Percentiles rank a stretch among this genome's conserved stretches.
phyloP scores from a whole-genome alignment of 106 monocot species.

The Dendrobium catenatum region DNA sequence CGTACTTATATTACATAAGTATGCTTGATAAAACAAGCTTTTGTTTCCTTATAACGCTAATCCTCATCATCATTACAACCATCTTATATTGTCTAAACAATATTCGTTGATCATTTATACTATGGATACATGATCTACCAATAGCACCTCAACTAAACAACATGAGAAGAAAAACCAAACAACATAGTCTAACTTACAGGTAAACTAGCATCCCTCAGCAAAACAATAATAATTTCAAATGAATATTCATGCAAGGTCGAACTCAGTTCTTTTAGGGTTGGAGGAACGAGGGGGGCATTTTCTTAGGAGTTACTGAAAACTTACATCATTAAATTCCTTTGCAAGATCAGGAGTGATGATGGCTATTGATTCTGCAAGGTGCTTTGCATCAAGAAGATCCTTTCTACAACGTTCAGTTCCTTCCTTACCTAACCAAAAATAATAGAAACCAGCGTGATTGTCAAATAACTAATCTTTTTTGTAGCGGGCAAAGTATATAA shows the following conservation, averaged over 20 bases:
- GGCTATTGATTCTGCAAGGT: slow-evolving; percentile 72
- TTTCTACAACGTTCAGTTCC: slow-evolving; percentile 44
- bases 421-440: slow-evolving; percentile 38
- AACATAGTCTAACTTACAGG: background rate
- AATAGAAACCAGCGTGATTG: slow-evolving; percentile 3
- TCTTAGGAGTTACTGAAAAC: background rate
- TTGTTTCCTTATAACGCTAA: too few relatives aligned
- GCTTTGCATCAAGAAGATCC: slow-evolving; percentile 61
- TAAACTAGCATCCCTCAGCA: background rate
- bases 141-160: background rate
- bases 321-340: slow-evolving; percentile 64
- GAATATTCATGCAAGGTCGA: background rate
- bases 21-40: too few relatives aligned
- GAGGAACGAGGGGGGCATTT: background rate
- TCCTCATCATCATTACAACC: too few relatives aligned
- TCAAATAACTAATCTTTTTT: background rate
- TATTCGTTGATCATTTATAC: too few relatives aligned
- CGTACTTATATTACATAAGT: too few relatives aligned
- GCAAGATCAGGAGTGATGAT: slow-evolving; percentile 69
- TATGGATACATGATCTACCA: too few relatives aligned
- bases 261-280: background rate
- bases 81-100: too few relatives aligned
- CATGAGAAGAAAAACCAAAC: background rate
- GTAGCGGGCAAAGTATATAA: background rate
- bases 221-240: background rate